A percentile compares a stretch with the other conserved stretches of the same genome.
Evolutionary conservation across 2,329 filamentous ascomycete genomes (phyloP).

Genomic region (Alternaria consortialis): DNA sequence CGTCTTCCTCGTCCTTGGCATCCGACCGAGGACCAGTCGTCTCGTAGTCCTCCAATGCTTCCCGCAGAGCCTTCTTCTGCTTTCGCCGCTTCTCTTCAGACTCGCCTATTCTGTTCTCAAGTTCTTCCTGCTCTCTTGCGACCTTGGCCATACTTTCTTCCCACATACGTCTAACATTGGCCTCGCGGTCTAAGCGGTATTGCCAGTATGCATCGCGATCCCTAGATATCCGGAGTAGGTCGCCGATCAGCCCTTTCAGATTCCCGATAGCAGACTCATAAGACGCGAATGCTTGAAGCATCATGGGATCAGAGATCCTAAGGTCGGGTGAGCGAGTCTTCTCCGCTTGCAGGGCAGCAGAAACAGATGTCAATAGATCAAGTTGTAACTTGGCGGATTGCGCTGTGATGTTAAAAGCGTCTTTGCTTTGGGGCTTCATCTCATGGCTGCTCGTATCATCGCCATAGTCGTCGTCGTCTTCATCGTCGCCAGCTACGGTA

Average conservation of each 20-base stretch:
- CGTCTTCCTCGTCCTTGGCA: conserved; percentile 35
- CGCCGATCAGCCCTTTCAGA: conserved; percentile 82
- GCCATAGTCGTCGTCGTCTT: conserved; percentile 75
- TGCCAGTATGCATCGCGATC: conserved; percentile 98
- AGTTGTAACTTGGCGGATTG: conserved; percentile 94
- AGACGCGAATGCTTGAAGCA: conserved; percentile 79
- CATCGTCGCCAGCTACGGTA: conserved; percentile 66
- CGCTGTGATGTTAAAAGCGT: conserved; percentile 96
- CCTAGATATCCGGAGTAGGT: conserved; percentile 88
- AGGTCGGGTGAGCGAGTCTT: conserved; percentile 73
- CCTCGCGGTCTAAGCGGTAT: conserved; percentile 89
- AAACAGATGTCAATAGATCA: conserved; percentile 87
- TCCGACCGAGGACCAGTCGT: conserved; percentile 25
- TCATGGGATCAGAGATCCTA: conserved; percentile 77
- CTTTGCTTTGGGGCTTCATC: conserved; percentile 77
- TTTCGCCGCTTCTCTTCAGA: conserved; percentile 88
- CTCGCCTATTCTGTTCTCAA: conserved; percentile 87
- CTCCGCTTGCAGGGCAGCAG: conserved; percentile 79
- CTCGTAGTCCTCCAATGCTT: conserved; percentile 73
- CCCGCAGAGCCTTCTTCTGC: conserved; percentile 87
- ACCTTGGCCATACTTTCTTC: conserved; percentile 97
- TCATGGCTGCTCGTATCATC: conserved; percentile 84
- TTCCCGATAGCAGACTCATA: conserved; percentile 92
- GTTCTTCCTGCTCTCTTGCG: conserved; percentile 90
- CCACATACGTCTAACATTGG: conserved; percentile 93